phyloP scores from a whole-genome alignment of 2,329 filamentous ascomycete genomes.

The Fusarium sarcochroum region DNA sequence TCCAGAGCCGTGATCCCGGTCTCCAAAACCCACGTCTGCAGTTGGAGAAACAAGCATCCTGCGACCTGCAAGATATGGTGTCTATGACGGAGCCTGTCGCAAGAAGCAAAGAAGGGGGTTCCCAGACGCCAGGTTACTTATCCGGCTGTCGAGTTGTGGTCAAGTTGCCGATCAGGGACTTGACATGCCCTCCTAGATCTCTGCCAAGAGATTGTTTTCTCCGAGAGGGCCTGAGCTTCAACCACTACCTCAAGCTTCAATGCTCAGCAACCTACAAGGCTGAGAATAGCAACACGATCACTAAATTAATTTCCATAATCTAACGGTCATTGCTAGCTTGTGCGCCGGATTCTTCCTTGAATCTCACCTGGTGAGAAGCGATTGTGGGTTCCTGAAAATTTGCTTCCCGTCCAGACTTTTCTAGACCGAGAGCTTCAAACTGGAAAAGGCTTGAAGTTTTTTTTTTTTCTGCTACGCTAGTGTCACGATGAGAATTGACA shows the following conservation, averaged over 20 bases:
- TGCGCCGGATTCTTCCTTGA: conserved; percentile 13
- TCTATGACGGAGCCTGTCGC: conserved; percentile 26
- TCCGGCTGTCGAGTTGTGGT: conserved; percentile 1
- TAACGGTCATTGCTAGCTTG: conserved; percentile 19
- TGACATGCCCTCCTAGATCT: conserved; percentile 35
- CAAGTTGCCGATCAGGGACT: conserved; percentile 47
- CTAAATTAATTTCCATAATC: neutral
- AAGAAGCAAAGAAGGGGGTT: conserved; percentile 25
- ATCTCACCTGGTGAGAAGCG: conserved; percentile 11
- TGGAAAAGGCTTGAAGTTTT: conserved; percentile 11
- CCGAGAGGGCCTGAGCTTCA: conserved; percentile 33
- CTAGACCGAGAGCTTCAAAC: conserved; percentile 24
- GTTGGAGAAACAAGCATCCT: conserved; percentile 20
- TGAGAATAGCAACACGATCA: conserved; percentile 17
- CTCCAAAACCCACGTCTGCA: conserved; percentile 27
- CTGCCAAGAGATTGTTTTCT: conserved; percentile 45
- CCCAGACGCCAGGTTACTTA: conserved; percentile 4
- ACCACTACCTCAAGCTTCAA: neutral
- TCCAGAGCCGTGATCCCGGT: conserved; percentile 10
- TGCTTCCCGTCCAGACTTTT: conserved; percentile 38
- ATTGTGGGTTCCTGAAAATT: conserved; percentile 40
- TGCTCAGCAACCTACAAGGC: conserved; percentile 10
- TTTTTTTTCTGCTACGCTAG: conserved; percentile 22
- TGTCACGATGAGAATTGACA: conserved; percentile 23
- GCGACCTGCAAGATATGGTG: conserved; percentile 26